Conservation (phyloP, 2,329 filamentous ascomycete genomes). For the Aureobasidium sp. region DNA sequence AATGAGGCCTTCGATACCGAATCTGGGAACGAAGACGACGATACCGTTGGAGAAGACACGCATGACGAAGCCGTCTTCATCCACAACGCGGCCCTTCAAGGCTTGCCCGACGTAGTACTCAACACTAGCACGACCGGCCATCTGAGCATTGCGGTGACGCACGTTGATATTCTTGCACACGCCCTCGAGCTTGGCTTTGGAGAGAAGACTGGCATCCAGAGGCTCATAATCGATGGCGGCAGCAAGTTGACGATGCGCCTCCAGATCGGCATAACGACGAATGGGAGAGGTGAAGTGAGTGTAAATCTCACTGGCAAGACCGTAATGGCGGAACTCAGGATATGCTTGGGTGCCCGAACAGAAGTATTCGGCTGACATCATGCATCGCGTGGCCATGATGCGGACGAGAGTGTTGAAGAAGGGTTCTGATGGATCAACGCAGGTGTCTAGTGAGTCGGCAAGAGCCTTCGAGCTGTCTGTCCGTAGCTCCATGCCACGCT, state of each 20-base stretch:
- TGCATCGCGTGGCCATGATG: slow-evolving; percentile 95
- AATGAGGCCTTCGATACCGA: slow-evolving; percentile 91
- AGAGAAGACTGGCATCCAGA: slow-evolving; percentile 73
- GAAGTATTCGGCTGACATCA: slow-evolving; percentile 99
- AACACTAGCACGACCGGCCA: slow-evolving; percentile 86
- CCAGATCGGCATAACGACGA: slow-evolving; percentile 91
- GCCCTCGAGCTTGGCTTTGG: slow-evolving; percentile 76
- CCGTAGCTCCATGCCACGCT: slow-evolving; percentile 70
- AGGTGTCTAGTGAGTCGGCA: slow-evolving; percentile 82
- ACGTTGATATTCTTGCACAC: slow-evolving; percentile 99
- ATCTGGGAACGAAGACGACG: slow-evolving; percentile 90
- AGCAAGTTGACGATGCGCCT: slow-evolving; percentile 88
- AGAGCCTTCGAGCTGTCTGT: slow-evolving; percentile 87
- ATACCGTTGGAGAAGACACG: slow-evolving; percentile 96
- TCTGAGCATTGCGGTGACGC: slow-evolving; percentile 91
- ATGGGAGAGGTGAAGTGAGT: slow-evolving; percentile 98
- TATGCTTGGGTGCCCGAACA: slow-evolving; percentile 88
- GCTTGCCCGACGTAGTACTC: slow-evolving; percentile 98
- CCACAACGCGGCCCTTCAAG: slow-evolving; percentile 65
- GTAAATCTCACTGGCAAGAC: slow-evolving; percentile 92
- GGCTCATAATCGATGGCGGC: slow-evolving; percentile 91
- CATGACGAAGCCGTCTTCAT: slow-evolving; percentile 94
- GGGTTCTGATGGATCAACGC: slow-evolving; percentile 70
- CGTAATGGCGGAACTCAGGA: slow-evolving; percentile 94
- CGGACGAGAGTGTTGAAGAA: slow-evolving; percentile 99